Conservation (phyloP, 345 rosid genomes). For the Cochlearia excelsa region DNA sequence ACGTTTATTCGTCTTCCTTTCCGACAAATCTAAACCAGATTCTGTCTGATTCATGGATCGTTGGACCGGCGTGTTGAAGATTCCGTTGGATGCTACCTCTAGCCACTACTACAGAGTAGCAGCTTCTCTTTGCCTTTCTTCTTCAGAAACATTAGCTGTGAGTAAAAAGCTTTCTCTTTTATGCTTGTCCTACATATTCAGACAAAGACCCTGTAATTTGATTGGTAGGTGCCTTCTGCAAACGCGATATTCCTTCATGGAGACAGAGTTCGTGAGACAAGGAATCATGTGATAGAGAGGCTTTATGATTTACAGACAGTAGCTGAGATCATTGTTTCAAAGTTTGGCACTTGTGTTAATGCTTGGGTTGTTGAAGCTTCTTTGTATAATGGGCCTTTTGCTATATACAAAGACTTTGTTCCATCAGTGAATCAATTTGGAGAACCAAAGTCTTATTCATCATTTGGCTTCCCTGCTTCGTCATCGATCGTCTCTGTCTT, state of each 20-base stretch:
- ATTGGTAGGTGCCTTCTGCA: constrained; percentile 55
- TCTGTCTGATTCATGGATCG: constrained; percentile 47
- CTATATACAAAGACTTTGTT: constrained; percentile 67
- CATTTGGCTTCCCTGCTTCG: constrained; percentile 68
- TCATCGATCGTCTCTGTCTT: constrained; percentile 55
- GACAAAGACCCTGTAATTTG: constrained; percentile 1
- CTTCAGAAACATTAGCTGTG: constrained; percentile 41
- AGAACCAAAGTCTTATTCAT: constrained; percentile 57
- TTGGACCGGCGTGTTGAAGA: constrained; percentile 62
- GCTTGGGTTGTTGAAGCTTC: constrained; percentile 79
- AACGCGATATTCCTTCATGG: constrained; percentile 75
- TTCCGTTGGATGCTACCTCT: constrained; percentile 39
- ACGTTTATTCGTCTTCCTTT: neutral
- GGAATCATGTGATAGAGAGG: constrained; percentile 66
- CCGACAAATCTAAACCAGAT: neutral
- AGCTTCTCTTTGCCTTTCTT: constrained; percentile 63
- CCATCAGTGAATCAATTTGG: constrained; percentile 57
- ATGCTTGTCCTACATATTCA: neutral
- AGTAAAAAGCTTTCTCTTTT: constrained; percentile 22
- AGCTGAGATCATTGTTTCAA: constrained; percentile 69
- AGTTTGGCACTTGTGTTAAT: constrained; percentile 58
- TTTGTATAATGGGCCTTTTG: constrained; percentile 65
- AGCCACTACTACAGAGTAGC: constrained; percentile 51
- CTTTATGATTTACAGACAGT: constrained; percentile 58
- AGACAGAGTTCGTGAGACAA: constrained; percentile 62